These are phyloP conservation scores for Globisporangium nagaii DNA, from an alignment of 352 stramenopile species.

Conservation along the genomic window DNA sequence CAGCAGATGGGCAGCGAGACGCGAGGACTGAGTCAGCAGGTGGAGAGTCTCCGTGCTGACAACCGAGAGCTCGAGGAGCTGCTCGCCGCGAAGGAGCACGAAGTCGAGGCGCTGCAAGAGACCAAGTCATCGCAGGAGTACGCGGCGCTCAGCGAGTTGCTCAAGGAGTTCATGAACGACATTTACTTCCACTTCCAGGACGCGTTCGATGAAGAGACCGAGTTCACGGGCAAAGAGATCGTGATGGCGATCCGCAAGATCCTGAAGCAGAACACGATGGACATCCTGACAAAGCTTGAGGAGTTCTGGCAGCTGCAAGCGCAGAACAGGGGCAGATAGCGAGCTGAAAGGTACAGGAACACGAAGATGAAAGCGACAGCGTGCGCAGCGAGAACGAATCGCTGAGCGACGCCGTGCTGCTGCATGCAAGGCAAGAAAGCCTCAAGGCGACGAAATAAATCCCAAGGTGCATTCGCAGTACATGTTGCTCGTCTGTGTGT, in stretches of 20 bases:
- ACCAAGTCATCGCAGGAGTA: conserved; percentile 49
- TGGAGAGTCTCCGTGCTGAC: conserved; percentile 36
- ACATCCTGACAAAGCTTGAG: conserved; percentile 66
- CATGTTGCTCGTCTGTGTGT: too few relatives aligned
- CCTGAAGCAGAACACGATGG: conserved; percentile 80
- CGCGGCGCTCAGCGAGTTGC: conserved; percentile 50
- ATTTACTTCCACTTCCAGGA: conserved; percentile 86
- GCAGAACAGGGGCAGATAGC: conserved; percentile 10
- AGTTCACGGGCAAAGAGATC: conserved; percentile 82
- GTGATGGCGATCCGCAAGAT: conserved; percentile 80
- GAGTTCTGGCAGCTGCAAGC: conserved; percentile 64
- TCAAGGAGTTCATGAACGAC: conserved; percentile 87
- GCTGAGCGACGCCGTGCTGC: too few relatives aligned
- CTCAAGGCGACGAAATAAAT: too few relatives aligned
- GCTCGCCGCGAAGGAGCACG: conserved; percentile 37
- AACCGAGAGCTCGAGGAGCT: conserved; percentile 45
- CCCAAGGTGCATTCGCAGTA: too few relatives aligned
- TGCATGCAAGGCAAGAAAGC: too few relatives aligned
- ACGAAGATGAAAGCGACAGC: background rate
- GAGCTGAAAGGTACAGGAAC: background rate
- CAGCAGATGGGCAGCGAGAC: conserved; percentile 39
- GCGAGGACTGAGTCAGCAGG: conserved; percentile 32
- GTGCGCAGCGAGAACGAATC: conserved; percentile 2
- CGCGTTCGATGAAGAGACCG: conserved; percentile 75
- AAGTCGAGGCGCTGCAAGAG: conserved; percentile 38